These are phyloP conservation scores for Naegleria gruberi DNA, from an alignment of 208 protist genomes.

Conservation along the genomic window DNA sequence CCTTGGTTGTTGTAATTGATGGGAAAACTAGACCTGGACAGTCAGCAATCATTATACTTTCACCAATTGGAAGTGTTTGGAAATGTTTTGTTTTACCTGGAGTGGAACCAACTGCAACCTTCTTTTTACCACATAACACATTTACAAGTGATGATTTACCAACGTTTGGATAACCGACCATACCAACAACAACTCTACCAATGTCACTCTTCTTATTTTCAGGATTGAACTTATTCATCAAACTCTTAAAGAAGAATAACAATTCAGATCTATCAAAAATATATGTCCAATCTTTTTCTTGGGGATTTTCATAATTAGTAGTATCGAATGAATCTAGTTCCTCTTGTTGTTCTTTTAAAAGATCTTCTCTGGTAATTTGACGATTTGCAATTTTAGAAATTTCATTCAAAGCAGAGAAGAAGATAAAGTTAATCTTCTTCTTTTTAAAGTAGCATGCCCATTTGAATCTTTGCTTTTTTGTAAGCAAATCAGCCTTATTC, in stretches of 20 bases:
- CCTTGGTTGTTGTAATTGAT: slow-evolving; percentile 54
- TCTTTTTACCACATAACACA: slow-evolving; percentile 80
- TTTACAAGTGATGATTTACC: slow-evolving; percentile 97
- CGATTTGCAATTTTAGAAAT: background rate
- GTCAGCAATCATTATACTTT: slow-evolving; percentile 86
- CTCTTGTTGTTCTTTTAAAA: background rate
- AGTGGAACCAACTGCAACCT: slow-evolving; percentile 85
- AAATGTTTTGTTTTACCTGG: slow-evolving; percentile 99
- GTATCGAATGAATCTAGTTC: background rate
- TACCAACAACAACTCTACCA: slow-evolving; percentile 63
- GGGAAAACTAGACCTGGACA: slow-evolving; percentile 88
- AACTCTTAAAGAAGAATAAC: background rate
- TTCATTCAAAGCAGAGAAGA: slow-evolving; percentile 61
- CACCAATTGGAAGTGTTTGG: slow-evolving; percentile 84
- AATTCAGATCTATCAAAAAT: background rate
- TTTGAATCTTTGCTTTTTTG: slow-evolving; percentile 66
- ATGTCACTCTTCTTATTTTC: background rate
- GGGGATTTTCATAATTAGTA: background rate
- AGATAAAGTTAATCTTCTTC: slow-evolving; percentile 70
- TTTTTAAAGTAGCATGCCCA: slow-evolving; percentile 85
- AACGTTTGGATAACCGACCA: slow-evolving; percentile 97
- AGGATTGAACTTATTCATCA: background rate
- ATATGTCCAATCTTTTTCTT: background rate
- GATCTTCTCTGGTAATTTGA: background rate
- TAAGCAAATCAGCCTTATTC: slow-evolving; percentile 97